Percentiles rank a stretch among this genome's conserved stretches.
Evolutionary conservation across 495 filamentous ascomycete genomes (phyloP).

Genomic region (Tuber indicum): DNA sequence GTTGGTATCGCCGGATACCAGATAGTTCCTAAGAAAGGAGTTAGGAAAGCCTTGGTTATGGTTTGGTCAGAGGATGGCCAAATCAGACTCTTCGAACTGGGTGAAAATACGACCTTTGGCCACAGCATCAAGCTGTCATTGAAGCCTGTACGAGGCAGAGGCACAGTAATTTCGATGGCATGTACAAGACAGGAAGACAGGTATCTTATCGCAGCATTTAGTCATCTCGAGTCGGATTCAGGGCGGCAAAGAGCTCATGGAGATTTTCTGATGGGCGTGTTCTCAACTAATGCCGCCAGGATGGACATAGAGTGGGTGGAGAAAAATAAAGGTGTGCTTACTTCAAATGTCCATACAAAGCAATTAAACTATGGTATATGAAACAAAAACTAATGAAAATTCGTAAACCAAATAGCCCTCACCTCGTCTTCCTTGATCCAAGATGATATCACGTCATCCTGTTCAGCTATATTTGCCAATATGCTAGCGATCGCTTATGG

Average conservation of each 20-base stretch:
- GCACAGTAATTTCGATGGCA: slow-evolving; percentile 13
- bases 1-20: slow-evolving; percentile 25
- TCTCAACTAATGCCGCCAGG: slow-evolving; percentile 17
- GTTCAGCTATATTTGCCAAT: slow-evolving; percentile 34
- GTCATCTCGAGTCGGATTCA: slow-evolving; percentile 2
- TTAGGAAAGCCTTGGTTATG: slow-evolving; percentile 14
- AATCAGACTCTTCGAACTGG: slow-evolving; percentile 14
- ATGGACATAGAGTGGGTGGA: slow-evolving; percentile 25
- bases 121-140: neutral
- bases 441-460: slow-evolving; percentile 18
- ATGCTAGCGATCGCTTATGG: slow-evolving; percentile 37
- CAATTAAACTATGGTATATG: neutral
- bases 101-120: slow-evolving; percentile 4
- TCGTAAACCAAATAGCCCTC: slow-evolving; percentile 18
- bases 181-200: slow-evolving; percentile 15
- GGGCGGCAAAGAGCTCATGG: slow-evolving; percentile 10
- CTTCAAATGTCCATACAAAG: slow-evolving; percentile 25
- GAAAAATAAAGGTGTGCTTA: slow-evolving; percentile 33
- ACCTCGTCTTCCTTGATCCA: slow-evolving; percentile 6
- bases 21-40: slow-evolving; percentile 17
- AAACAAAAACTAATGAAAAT: slow-evolving; percentile 15
- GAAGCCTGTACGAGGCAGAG: neutral
- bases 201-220: slow-evolving; percentile 17
- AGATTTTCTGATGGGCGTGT: slow-evolving; percentile 10
- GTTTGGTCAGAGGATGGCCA: slow-evolving; percentile 17